phyloP scores from a whole-genome alignment of 2,329 filamentous ascomycete species.

The Eutypa lata region DNA sequence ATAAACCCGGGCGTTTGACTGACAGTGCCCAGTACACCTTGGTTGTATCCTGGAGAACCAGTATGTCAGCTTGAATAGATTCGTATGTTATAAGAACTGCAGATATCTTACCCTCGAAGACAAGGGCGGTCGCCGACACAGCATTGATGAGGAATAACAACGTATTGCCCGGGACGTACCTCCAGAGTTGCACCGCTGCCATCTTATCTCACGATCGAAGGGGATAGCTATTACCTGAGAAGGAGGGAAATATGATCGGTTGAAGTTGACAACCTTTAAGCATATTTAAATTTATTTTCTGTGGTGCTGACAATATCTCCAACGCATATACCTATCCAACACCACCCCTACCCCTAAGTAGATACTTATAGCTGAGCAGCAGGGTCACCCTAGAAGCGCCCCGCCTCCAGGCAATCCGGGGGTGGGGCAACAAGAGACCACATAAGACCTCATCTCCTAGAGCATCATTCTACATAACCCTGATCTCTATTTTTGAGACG shows the following conservation, averaged over 20 bases:
- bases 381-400: too few relatives aligned
- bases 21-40: constrained; percentile 52
- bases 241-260: too few relatives aligned
- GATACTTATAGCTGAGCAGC: too few relatives aligned
- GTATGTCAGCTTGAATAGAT: neutral
- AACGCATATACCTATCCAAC: too few relatives aligned
- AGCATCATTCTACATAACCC: too few relatives aligned
- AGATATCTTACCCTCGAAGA: constrained; percentile 36
- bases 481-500: too few relatives aligned
- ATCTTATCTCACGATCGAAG: neutral
- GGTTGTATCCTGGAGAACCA: constrained; percentile 38
- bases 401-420: too few relatives aligned
- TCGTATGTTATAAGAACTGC: neutral
- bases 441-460: too few relatives aligned
- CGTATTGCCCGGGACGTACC: constrained; percentile 9
- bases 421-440: too few relatives aligned
- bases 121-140: constrained; percentile 27
- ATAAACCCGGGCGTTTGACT: constrained; percentile 41
- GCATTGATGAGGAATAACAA: constrained; percentile 23
- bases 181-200: constrained; percentile 6
- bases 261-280: too few relatives aligned
- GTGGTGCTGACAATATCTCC: neutral
- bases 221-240: too few relatives aligned
- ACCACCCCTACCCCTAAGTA: too few relatives aligned
- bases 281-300: neutral